A percentile compares a stretch with the other conserved stretches of the same genome.
Evolutionary conservation across 2,329 filamentous ascomycete species (phyloP).

Genomic region (Aspergillus calidoustus): DNA sequence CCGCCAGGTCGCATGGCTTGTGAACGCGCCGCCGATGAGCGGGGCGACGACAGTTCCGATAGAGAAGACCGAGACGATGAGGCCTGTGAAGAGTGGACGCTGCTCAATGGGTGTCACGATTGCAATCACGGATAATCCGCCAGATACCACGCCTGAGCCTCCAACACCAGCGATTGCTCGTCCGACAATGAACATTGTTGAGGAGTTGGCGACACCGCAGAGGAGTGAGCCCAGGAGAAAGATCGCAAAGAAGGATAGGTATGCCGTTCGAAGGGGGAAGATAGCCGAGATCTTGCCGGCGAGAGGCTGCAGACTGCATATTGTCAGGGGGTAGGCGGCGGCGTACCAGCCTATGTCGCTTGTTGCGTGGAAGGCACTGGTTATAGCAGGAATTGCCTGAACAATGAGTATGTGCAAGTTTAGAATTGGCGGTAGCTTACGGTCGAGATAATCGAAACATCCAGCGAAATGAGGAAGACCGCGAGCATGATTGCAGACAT

Average conservation of each 20-base stretch:
- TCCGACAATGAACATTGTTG: conserved; percentile 38
- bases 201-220: conserved; percentile 38
- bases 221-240: conserved; percentile 44
- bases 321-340: conserved; percentile 43
- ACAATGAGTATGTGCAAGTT: not conserved
- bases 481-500: conserved; percentile 24
- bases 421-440: not conserved
- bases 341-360: conserved; percentile 51
- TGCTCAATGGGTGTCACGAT: conserved; percentile 36
- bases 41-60: conserved; percentile 40
- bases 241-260: conserved; percentile 36
- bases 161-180: conserved; percentile 42
- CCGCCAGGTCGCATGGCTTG: conserved; percentile 47
- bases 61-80: conserved; percentile 37
- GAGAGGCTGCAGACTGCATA: conserved; percentile 40
- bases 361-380: conserved; percentile 31
- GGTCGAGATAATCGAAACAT: conserved; percentile 18
- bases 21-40: conserved; percentile 45
- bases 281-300: conserved; percentile 44
- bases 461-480: conserved; percentile 47
- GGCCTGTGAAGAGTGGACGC: conserved; percentile 38
- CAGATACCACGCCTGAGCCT: conserved; percentile 34
- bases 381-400: not conserved
- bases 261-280: conserved; percentile 42
- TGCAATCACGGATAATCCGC: conserved; percentile 37